A percentile compares a stretch with the other conserved stretches of the same genome.
phyloP scores from a whole-genome alignment of 371 early-diverging fungal species.

The Fennellomyces sp. region DNA sequence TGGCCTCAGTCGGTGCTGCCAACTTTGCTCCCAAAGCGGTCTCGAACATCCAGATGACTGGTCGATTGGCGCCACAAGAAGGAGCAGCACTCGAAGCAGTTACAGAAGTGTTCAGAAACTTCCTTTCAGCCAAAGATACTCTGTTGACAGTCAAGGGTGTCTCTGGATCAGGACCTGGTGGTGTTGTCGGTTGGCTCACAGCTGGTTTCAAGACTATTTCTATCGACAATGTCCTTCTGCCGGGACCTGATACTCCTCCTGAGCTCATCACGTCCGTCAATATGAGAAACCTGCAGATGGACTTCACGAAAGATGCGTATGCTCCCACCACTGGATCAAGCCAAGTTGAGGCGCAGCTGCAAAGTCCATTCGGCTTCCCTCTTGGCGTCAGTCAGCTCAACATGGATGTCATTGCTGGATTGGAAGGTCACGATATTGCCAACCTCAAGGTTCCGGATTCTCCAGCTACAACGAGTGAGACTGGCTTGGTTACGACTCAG shows the following conservation, averaged over 20 bases:
- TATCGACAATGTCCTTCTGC: conserved; percentile 50
- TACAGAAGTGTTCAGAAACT: conserved; percentile 54
- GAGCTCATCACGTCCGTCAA: conserved; percentile 22
- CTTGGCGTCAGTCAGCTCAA: conserved; percentile 40
- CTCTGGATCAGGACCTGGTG: conserved; percentile 51
- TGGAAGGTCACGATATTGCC: conserved; percentile 40
- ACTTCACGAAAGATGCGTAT: conserved; percentile 56
- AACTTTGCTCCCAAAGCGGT: conserved; percentile 35
- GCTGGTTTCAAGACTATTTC: conserved; percentile 53
- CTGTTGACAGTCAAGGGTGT: conserved; percentile 50
- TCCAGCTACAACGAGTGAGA: conserved; percentile 39
- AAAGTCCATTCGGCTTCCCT: too few relatives aligned
- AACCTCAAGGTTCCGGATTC: conserved; percentile 48
- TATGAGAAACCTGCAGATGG: too few relatives aligned
- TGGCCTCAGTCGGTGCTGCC: conserved; percentile 35
- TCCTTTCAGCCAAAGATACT: conserved; percentile 44
- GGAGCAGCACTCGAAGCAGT: conserved; percentile 51
- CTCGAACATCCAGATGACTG: conserved; percentile 44
- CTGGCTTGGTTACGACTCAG: conserved; percentile 40
- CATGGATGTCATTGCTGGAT: conserved; percentile 41
- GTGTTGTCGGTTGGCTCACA: conserved; percentile 59
- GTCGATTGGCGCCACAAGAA: conserved; percentile 55
- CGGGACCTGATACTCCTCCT: conserved; percentile 16
- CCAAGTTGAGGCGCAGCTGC: conserved; percentile 45
- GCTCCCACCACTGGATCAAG: conserved; percentile 47